Percentiles rank a stretch among this genome's conserved stretches.
These are phyloP conservation scores for Lentinula guzmanii DNA, from an alignment of 768 basidiomycete species.

Conservation along the genomic window DNA sequence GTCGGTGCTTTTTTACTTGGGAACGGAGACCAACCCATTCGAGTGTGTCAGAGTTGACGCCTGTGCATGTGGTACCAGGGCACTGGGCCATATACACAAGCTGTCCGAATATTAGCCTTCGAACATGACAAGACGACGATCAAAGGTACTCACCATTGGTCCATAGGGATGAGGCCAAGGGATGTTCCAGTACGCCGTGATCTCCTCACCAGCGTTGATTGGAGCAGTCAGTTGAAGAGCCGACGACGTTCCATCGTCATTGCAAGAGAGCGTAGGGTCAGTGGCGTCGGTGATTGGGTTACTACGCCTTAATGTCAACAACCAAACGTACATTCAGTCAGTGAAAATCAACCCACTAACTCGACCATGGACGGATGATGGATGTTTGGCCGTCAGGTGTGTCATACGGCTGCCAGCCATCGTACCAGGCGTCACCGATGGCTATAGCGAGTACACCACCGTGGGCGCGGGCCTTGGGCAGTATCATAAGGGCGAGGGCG, in stretches of 20 bases:
- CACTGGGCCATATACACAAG: constrained; percentile 40
- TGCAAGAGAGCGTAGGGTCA: constrained; percentile 34
- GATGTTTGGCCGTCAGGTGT: constrained; percentile 31
- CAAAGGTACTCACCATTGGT: background rate
- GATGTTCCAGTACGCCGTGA: constrained; percentile 41
- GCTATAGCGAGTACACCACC: constrained; percentile 38
- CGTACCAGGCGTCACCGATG: constrained; percentile 31
- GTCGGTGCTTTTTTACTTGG: background rate
- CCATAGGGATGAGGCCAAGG: constrained; percentile 22
- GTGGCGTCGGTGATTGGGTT: constrained; percentile 35
- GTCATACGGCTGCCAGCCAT: constrained; percentile 40
- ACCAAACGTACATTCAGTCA: background rate
- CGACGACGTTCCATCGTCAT: constrained; percentile 35
- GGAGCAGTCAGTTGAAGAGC: constrained; percentile 36
- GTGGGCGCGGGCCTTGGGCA: constrained; percentile 31
- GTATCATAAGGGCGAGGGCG: constrained; percentile 17
- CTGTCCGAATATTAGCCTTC: constrained; percentile 14
- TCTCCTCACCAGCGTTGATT: constrained; percentile 32
- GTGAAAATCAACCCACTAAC: constrained; percentile 26
- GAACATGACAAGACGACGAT: background rate
- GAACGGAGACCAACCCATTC: constrained; percentile 31
- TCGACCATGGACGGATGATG: constrained; percentile 39
- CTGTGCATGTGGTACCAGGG: constrained; percentile 34
- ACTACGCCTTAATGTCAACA: constrained; percentile 14
- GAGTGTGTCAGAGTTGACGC: constrained; percentile 28